Conservation (phyloP, 768 basidiomycete genomes). For the Lyophyllum shimeji region DNA sequence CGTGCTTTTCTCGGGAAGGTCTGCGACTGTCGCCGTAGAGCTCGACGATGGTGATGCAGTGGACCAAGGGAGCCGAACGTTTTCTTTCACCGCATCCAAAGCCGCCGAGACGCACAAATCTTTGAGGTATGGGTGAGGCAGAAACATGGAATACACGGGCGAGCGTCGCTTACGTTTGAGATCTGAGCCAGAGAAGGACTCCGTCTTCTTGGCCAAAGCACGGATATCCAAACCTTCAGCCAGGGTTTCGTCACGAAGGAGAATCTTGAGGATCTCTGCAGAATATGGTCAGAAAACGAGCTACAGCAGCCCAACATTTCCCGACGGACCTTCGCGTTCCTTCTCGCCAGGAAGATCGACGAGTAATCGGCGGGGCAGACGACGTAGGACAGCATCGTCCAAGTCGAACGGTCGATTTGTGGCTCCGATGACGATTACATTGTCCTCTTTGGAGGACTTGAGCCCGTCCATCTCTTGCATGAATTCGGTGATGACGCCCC, state of each 20-base stretch:
- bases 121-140: constrained; percentile 29
- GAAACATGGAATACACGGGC: constrained; percentile 7
- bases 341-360: constrained; percentile 87
- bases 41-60: constrained; percentile 5
- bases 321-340: constrained; percentile 75
- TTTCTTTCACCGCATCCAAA: constrained; percentile 87
- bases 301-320: background rate
- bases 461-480: constrained; percentile 98
- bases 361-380: constrained; percentile 81
- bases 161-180: constrained; percentile 74
- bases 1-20: background rate
- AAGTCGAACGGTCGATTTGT: constrained; percentile 91
- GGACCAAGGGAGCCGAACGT: constrained; percentile 78
- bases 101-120: constrained; percentile 94
- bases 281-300: constrained; percentile 4
- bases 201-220: constrained; percentile 67
- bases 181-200: constrained; percentile 91
- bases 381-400: constrained; percentile 88
- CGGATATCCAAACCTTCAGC: constrained; percentile 62
- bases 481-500: constrained; percentile 88
- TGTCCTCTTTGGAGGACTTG: constrained; percentile 73
- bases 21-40: background rate
- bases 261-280: constrained; percentile 83
- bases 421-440: constrained; percentile 89
- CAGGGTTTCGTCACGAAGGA: constrained; percentile 78